phyloP scores from a whole-genome alignment of 2,329 filamentous ascomycete species.

The Aschersonia sp. region DNA sequence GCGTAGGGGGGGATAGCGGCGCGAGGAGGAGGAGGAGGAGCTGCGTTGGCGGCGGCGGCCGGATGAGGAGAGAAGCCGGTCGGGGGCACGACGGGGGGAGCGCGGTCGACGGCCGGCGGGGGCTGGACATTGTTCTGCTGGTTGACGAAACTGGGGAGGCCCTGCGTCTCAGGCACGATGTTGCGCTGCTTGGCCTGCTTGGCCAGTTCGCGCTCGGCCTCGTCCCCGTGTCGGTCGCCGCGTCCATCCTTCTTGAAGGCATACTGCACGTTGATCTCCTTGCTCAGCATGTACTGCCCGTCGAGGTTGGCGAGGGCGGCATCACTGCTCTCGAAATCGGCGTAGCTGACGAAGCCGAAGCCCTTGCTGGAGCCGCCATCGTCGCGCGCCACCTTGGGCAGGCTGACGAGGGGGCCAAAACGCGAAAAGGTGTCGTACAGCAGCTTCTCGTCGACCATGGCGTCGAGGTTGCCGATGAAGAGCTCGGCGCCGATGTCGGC shows the following conservation, averaged over 20 bases:
- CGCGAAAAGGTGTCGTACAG: constrained; percentile 89
- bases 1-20: constrained; percentile 6
- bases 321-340: constrained; percentile 86
- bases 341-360: constrained; percentile 90
- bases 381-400: constrained; percentile 87
- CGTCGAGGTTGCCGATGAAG: constrained; percentile 90
- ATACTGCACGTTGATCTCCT: constrained; percentile 92
- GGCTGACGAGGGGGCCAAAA: constrained; percentile 71
- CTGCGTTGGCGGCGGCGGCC: constrained; percentile 15
- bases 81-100: constrained; percentile 12
- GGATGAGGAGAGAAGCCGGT: background rate
- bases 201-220: constrained; percentile 52
- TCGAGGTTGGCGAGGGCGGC: constrained; percentile 87
- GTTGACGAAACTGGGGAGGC: constrained; percentile 43
- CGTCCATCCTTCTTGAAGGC: constrained; percentile 41
- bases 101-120: background rate
- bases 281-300: constrained; percentile 92
- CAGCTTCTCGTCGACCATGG: constrained; percentile 88
- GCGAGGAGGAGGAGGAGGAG: constrained; percentile 15
- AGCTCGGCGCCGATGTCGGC: constrained; percentile 93
- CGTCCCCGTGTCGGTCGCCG: background rate
- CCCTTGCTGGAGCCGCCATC: constrained; percentile 82
- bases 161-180: constrained; percentile 67
- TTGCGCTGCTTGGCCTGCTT: constrained; percentile 90
- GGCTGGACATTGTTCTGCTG: constrained; percentile 7